Percentiles rank a stretch among this genome's conserved stretches.
Conservation (phyloP, 2,329 filamentous ascomycete genomes). For the Trichoderma sp. region DNA sequence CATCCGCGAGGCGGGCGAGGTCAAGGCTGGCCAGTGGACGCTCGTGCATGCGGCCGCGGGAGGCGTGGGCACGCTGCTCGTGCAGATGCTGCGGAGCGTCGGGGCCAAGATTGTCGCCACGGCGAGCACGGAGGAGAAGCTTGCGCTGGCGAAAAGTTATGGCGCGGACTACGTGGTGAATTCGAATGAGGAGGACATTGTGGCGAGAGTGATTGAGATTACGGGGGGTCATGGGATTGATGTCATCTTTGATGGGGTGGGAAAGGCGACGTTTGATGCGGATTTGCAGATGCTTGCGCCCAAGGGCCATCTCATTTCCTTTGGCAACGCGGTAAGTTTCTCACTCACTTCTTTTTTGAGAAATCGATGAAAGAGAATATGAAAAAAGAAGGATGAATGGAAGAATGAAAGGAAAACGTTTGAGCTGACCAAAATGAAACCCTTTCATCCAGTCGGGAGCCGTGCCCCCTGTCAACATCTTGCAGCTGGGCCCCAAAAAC, state of each 20-base stretch:
- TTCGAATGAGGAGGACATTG: slow-evolving; percentile 65
- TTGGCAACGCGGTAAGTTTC: slow-evolving; percentile 72
- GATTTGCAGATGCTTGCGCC: slow-evolving; percentile 72
- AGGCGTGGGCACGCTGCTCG: slow-evolving; percentile 74
- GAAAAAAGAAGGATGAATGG: background rate
- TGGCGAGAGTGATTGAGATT: slow-evolving; percentile 63
- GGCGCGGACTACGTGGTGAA: slow-evolving; percentile 75
- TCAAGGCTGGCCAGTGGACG: slow-evolving; percentile 76
- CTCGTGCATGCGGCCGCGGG: slow-evolving; percentile 86
- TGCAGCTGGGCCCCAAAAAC: slow-evolving; percentile 71
- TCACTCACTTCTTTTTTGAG: background rate
- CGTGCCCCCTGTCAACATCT: slow-evolving; percentile 65
- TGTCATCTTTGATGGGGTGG: slow-evolving; percentile 84
- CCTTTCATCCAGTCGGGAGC: slow-evolving; percentile 59
- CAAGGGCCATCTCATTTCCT: slow-evolving; percentile 77
- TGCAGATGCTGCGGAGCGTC: slow-evolving; percentile 70
- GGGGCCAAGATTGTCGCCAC: slow-evolving; percentile 81
- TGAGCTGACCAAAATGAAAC: background rate
- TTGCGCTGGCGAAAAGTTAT: slow-evolving; percentile 66
- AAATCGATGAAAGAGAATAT: too few relatives aligned
- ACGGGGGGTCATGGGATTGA: slow-evolving; percentile 73
- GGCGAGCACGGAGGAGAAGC: slow-evolving; percentile 72
- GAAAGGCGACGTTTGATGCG: slow-evolving; percentile 80
- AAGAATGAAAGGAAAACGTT: background rate
- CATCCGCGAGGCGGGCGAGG: slow-evolving; percentile 73